phyloP scores from a whole-genome alignment of 179 eudicot genomes.

The Vitellaria paradoxa region DNA sequence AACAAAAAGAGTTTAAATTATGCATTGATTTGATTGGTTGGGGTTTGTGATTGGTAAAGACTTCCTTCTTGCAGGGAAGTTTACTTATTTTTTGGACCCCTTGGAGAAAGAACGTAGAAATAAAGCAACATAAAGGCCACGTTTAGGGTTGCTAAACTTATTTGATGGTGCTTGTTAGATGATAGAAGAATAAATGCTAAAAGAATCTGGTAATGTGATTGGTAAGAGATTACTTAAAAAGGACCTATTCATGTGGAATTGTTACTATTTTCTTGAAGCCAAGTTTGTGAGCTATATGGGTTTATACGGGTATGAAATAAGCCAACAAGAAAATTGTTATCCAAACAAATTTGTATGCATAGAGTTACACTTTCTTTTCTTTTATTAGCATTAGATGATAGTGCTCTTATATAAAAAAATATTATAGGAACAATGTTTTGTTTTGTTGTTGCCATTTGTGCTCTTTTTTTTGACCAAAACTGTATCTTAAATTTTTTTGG shows the following conservation, averaged over 20 bases:
- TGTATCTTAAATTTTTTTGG: background rate
- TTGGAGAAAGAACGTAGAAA: conserved; percentile 3
- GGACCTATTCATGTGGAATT: background rate
- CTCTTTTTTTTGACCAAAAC: no score
- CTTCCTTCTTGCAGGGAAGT: background rate
- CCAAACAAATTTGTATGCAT: background rate
- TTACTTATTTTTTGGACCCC: background rate
- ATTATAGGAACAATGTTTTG: no score
- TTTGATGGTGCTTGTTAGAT: background rate
- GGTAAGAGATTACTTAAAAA: background rate
- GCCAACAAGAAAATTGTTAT: background rate
- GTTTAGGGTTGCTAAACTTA: background rate
- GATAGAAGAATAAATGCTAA: background rate
- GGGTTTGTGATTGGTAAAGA: background rate
- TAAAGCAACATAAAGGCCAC: background rate
- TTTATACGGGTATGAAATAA: background rate
- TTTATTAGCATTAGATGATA: background rate
- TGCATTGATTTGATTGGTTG: background rate
- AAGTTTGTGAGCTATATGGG: background rate
- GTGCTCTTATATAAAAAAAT: no score
- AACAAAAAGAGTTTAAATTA: no score
- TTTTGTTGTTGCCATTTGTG: background rate
- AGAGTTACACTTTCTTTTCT: background rate
- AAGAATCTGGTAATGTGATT: background rate
- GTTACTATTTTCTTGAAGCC: background rate